Evolutionary conservation across 2,329 filamentous ascomycete species (phyloP).

Genomic region (Diaporthe sp.): DNA sequence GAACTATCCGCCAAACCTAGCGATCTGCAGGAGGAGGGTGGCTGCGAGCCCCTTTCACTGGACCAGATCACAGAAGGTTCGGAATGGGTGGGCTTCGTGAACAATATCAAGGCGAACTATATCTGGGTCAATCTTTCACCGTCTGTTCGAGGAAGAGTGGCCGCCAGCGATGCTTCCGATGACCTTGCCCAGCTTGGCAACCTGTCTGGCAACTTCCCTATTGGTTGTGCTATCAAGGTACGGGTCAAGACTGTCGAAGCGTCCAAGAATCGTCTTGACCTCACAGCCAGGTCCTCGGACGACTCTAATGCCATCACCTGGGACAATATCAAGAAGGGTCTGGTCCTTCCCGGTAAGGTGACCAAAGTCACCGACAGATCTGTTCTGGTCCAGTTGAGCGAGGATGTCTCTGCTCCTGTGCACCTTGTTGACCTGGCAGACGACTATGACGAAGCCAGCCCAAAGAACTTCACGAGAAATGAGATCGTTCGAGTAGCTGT

Average conservation of each 20-base stretch:
- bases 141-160: constrained; percentile 86
- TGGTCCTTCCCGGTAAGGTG: constrained; percentile 85
- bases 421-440: constrained; percentile 88
- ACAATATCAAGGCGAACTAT: constrained; percentile 84
- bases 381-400: constrained; percentile 87
- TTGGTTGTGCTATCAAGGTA: constrained; percentile 89
- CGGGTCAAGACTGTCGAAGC: constrained; percentile 82
- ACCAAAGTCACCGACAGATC: constrained; percentile 89
- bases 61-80: constrained; percentile 80
- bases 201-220: constrained; percentile 83
- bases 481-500: constrained; percentile 91
- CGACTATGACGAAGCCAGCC: constrained; percentile 85
- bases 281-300: constrained; percentile 80
- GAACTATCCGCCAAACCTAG: constrained; percentile 88
- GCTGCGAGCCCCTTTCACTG: constrained; percentile 71
- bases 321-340: constrained; percentile 80
- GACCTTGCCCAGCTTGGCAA: constrained; percentile 85
- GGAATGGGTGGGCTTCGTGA: constrained; percentile 86
- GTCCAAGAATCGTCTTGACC: constrained; percentile 81
- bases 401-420: constrained; percentile 83
- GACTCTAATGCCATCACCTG: constrained; percentile 73
- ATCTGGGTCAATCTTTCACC: constrained; percentile 94
- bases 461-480: constrained; percentile 82
- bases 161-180: constrained; percentile 86
- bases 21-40: constrained; percentile 64